A percentile compares a stretch with the other conserved stretches of the same genome.
phyloP scores from a whole-genome alignment of 2,329 filamentous ascomycete species.

The Ceratocystis albifundus region DNA sequence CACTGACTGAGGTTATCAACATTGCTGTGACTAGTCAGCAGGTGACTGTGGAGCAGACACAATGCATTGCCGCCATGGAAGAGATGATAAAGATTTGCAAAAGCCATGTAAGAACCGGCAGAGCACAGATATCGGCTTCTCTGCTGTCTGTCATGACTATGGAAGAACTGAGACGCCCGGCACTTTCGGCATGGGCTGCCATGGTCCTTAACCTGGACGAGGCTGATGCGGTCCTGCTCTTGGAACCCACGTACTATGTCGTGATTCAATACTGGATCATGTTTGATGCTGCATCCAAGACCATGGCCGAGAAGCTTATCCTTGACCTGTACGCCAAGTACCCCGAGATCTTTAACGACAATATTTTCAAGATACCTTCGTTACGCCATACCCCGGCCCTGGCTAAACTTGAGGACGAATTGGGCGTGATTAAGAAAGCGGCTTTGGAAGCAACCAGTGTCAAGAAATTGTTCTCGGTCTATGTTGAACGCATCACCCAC shows the following conservation, averaged over 20 bases:
- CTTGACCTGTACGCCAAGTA: constrained; percentile 54
- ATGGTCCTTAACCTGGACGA: constrained; percentile 64
- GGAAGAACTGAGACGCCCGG: constrained; percentile 60
- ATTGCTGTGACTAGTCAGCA: constrained; percentile 46
- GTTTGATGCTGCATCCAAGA: constrained; percentile 51
- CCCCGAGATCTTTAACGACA: constrained; percentile 47
- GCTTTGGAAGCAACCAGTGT: constrained; percentile 36
- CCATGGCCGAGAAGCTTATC: constrained; percentile 52
- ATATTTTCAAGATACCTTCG: constrained; percentile 67
- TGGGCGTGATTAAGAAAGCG: constrained; percentile 36
- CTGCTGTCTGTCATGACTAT: constrained; percentile 72
- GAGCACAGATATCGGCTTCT: constrained; percentile 93
- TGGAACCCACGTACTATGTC: constrained; percentile 84
- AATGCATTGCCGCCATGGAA: constrained; percentile 71
- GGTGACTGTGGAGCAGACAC: constrained; percentile 55
- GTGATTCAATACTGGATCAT: constrained; percentile 67
- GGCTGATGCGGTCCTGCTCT: constrained; percentile 64
- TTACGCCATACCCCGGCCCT: constrained; percentile 60
- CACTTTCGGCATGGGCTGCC: constrained; percentile 73
- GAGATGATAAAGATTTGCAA: constrained; percentile 74
- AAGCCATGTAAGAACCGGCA: constrained; percentile 59
- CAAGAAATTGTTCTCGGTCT: constrained; percentile 38
- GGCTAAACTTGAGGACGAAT: constrained; percentile 51
- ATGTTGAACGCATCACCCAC: constrained; percentile 61
- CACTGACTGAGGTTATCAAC: constrained; percentile 68